Evolutionary conservation across 805 yeast species (phyloP), one percentile per base, ranked within the genome.

Genomic region (Lachancea meyersii): DNA sequence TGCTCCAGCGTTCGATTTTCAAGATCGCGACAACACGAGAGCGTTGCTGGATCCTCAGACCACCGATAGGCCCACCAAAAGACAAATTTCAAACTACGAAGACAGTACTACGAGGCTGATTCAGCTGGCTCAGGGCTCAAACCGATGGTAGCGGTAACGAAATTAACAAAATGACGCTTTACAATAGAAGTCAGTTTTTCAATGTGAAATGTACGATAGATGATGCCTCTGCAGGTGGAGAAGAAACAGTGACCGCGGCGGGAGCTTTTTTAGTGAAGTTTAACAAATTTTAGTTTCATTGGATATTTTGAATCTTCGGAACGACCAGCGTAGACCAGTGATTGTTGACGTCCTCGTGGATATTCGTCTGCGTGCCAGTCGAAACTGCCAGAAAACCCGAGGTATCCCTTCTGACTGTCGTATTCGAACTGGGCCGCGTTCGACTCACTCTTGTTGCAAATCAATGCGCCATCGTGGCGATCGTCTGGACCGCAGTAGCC

Each of bases 401-500:
- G 52, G 20, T 54, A 57, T 3, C 72, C 68, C 1, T 70, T 64
- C 13, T 63, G 67, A 27, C 68, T 66, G 41, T 60, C 56, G 48
- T 68, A 71, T 35, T 73, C 75, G 58, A 85, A 85, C 54, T 83
- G 88, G 42, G 72, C 67, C 24, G 79, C 71, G 26, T 61, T 48
- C 9, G 48, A 47, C 7, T 60, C 48, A 9, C 57, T 53, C 32
- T 55, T 50, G 24, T 63, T 61, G 46, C 77, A 72, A 3, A 45
- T 26, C 27, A 63, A 35, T 53, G 68, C 48, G 48, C 61, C 47
- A 45, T 54, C 40, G 53, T 54, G 41, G 23, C 45, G 60, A 31
- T 47, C 38, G 14, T 46, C 52, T 3, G 80, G 49, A 1, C 79
- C 81, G 66, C 97, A 89, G 47, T 69, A 75, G 0, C 97, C 97